Evolutionary conservation across 345 rosid species (phyloP).

Genomic region (Eucalyptus sp.): DNA sequence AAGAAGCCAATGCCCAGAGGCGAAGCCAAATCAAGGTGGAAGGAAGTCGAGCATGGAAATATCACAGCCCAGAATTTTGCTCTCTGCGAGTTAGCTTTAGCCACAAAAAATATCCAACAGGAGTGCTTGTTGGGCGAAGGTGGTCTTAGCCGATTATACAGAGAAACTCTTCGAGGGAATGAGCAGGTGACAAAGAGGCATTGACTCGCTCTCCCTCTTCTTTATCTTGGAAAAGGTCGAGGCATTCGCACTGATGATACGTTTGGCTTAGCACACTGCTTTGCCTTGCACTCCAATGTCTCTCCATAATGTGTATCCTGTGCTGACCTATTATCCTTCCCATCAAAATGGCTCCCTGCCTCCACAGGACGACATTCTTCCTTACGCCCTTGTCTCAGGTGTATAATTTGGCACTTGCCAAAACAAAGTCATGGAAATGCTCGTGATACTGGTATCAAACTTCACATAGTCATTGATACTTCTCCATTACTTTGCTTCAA

Average conservation of each 20-base stretch:
- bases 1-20: too few species aligned
- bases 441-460: neutral
- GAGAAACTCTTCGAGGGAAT: too few species aligned
- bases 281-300: neutral
- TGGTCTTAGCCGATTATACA: too few species aligned
- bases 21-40: too few species aligned
- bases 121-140: too few species aligned
- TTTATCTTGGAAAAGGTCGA: too few species aligned
- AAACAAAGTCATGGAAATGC: slow-evolving; percentile 9
- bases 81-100: too few species aligned
- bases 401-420: slow-evolving; percentile 33
- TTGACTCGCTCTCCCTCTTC: too few species aligned
- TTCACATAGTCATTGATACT: neutral
- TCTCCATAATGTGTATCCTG: neutral
- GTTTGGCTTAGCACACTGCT: slow-evolving; percentile 5
- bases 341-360: neutral
- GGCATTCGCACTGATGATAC: slow-evolving; percentile 10
- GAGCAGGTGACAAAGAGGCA: too few species aligned
- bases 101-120: too few species aligned
- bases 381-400: slow-evolving; percentile 35
- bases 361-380: slow-evolving; percentile 22
- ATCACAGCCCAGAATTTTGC: too few species aligned
- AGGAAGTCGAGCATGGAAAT: too few species aligned
- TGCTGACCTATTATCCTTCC: neutral
- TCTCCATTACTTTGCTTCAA: neutral